Conservation (phyloP, 1,284 basidiomycete genomes). For the Pseudozyma thailandica region DNA sequence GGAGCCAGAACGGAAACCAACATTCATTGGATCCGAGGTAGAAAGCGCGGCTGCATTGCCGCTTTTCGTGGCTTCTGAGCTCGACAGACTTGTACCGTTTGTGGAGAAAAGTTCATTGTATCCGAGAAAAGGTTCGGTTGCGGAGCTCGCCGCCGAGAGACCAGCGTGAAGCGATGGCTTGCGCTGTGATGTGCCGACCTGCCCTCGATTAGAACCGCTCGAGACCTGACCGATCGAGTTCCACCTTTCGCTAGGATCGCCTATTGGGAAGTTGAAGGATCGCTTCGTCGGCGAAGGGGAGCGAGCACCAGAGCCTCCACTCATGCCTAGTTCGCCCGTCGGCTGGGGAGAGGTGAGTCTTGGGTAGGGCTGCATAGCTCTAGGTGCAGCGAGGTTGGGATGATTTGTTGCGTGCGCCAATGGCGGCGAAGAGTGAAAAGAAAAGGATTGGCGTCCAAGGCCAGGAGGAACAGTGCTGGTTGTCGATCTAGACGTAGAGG, state of each 20-base stretch:
- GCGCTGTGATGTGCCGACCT: slow-evolving; percentile 21
- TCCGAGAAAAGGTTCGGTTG: slow-evolving; percentile 54
- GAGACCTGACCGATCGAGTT: slow-evolving; percentile 50
- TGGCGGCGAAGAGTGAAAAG: slow-evolving; percentile 28
- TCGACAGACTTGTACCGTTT: slow-evolving; percentile 27
- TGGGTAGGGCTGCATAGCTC: slow-evolving; percentile 54
- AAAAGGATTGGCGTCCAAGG: slow-evolving; percentile 9
- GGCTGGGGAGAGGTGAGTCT: slow-evolving; percentile 55
- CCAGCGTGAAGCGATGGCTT: slow-evolving; percentile 37
- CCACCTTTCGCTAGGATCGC: slow-evolving; percentile 57
- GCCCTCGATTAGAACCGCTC: slow-evolving; percentile 11
- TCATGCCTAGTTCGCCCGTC: slow-evolving; percentile 11
- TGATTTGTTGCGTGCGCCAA: slow-evolving; percentile 19
- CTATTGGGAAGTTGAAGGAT: slow-evolving; percentile 51
- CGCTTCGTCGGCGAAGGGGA: slow-evolving; percentile 57
- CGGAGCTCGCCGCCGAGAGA: slow-evolving; percentile 13
- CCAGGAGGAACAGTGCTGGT: slow-evolving; percentile 9
- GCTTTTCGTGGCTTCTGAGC: slow-evolving; percentile 30
- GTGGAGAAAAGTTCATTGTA: slow-evolving; percentile 57
- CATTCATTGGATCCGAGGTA: slow-evolving; percentile 47
- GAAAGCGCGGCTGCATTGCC: slow-evolving; percentile 35
- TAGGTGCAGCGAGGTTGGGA: slow-evolving; percentile 36
- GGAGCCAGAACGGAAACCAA: slow-evolving; percentile 30
- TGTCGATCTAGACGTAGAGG: slow-evolving; percentile 17
- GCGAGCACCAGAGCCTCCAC: slow-evolving; percentile 24